phyloP scores from a whole-genome alignment of 2,329 filamentous ascomycete species.

The Alternaria sp. region DNA sequence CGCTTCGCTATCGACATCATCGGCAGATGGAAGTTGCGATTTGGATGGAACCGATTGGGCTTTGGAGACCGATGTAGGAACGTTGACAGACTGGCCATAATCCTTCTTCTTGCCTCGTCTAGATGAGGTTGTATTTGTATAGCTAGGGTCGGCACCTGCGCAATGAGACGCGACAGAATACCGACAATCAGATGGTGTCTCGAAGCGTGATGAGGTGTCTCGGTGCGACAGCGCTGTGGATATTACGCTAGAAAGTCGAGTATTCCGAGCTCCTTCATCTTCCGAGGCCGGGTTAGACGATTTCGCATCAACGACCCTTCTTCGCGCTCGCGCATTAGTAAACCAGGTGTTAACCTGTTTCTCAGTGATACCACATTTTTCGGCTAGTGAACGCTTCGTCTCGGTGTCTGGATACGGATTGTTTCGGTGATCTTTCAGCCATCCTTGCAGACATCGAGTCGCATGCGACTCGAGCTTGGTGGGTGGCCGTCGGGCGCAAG shows the following conservation, averaged over 20 bases:
- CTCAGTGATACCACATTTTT: conserved; percentile 41
- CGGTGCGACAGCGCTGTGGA: conserved; percentile 11
- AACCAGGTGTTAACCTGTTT: conserved; percentile 48
- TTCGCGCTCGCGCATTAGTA: conserved; percentile 42
- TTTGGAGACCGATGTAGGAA: conserved; percentile 13
- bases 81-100: conserved; percentile 31
- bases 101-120: conserved; percentile 48
- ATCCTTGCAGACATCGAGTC: conserved; percentile 33
- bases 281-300: conserved; percentile 17
- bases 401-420: conserved; percentile 42
- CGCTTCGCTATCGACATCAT: conserved; percentile 7
- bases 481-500: conserved; percentile 33
- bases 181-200: not conserved
- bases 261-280: conserved; percentile 25
- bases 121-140: conserved; percentile 11
- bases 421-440: conserved; percentile 38
- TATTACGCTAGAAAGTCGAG: conserved; percentile 18
- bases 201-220: not conserved
- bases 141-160: not conserved
- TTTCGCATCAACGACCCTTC: conserved; percentile 28
- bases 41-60: conserved; percentile 13
- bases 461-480: conserved; percentile 40
- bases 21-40: conserved; percentile 1
- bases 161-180: conserved; percentile 13
- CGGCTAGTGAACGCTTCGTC: conserved; percentile 37